Conservation (phyloP, 2,329 filamentous ascomycete species). For the Alternaria consortialis region DNA sequence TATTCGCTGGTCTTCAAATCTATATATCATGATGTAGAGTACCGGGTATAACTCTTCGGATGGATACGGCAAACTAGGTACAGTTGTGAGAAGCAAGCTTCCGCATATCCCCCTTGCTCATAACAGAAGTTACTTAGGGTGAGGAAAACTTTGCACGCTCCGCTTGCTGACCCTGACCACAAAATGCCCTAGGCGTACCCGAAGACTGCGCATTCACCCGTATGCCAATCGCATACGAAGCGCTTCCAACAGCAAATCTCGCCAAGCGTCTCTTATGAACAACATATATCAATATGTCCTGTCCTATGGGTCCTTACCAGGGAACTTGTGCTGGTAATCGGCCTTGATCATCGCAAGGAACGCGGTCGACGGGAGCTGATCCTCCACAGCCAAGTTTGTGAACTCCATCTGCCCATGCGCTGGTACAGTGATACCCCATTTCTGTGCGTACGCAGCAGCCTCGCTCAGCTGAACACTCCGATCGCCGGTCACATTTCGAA, state of each 20-base stretch:
- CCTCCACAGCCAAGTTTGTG: conserved; percentile 3
- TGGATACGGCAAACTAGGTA: no score
- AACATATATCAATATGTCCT: neutral
- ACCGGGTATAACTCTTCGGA: no score
- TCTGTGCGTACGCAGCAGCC: conserved; percentile 5
- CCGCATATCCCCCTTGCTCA: no score
- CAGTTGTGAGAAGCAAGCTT: no score
- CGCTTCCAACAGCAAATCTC: neutral
- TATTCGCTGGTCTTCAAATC: no score
- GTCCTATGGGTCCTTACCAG: neutral
- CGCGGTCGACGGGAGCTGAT: neutral
- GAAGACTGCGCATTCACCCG: neutral
- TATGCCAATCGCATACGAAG: neutral
- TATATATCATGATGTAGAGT: no score
- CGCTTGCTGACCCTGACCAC: neutral
- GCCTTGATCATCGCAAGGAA: neutral
- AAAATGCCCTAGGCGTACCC: neutral
- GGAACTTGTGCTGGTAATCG: conserved; percentile 4
- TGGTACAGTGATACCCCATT: conserved; percentile 2
- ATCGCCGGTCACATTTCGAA: conserved; percentile 3
- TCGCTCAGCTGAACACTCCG: conserved; percentile 11
- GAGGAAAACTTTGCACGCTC: neutral
- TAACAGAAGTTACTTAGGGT: no score
- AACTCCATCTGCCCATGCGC: neutral
- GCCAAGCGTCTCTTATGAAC: neutral